A percentile compares a stretch with the other conserved stretches of the same genome.
Evolutionary conservation across 768 basidiomycete genomes (phyloP).

Genomic region (Hysterangium stoloniferum): DNA sequence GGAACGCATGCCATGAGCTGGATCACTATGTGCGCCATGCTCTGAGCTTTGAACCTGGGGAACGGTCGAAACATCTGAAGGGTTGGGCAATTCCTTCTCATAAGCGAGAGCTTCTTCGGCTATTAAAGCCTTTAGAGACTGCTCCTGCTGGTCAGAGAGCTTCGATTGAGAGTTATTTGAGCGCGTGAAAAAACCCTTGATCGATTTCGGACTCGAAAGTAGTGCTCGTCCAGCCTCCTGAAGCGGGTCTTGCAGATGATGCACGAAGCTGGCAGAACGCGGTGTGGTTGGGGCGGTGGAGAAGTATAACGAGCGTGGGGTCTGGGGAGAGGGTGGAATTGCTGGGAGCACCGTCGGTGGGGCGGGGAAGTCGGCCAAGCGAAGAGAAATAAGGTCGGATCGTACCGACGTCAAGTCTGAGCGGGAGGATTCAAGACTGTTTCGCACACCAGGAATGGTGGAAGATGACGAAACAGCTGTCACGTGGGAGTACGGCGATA

Average conservation of each 20-base stretch:
- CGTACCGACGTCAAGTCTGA: slow-evolving; percentile 9
- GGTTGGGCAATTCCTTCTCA: neutral
- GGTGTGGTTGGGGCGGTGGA: slow-evolving; percentile 1
- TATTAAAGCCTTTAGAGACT: neutral
- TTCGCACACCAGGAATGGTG: neutral
- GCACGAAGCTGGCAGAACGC: neutral
- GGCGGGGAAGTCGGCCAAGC: slow-evolving; percentile 2
- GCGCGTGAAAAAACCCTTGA: slow-evolving; percentile 2
- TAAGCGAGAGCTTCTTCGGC: neutral
- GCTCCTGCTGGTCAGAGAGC: neutral
- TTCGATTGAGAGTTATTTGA: neutral
- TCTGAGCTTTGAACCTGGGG: neutral
- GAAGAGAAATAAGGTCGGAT: slow-evolving; percentile 6
- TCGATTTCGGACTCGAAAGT: neutral
- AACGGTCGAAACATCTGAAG: neutral
- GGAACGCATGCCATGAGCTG: neutral
- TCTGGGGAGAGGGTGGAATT: slow-evolving; percentile 6
- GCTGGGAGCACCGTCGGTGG: slow-evolving; percentile 7
- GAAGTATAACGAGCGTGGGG: slow-evolving; percentile 6
- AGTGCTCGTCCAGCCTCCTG: neutral
- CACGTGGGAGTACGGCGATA: neutral
- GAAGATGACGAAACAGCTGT: neutral
- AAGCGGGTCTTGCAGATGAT: neutral
- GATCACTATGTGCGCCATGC: neutral
- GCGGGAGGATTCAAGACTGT: slow-evolving; percentile 7